Evolutionary conservation across 2,329 filamentous ascomycete genomes (phyloP).

Genomic region (Talaromyces sp.): DNA sequence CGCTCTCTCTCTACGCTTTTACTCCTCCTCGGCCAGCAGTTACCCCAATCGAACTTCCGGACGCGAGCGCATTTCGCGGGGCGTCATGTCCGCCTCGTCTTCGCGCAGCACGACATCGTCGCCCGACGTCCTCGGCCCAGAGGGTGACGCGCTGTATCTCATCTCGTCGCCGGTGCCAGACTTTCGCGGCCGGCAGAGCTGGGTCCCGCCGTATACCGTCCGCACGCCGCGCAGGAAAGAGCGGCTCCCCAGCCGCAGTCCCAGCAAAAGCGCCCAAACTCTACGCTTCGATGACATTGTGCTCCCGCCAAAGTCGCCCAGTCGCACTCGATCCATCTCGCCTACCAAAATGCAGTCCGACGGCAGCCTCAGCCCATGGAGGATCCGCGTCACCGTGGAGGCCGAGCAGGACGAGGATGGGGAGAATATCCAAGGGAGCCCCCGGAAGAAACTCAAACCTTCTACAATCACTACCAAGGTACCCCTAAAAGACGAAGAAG

Average conservation of each 20-base stretch:
- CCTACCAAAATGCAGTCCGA: conserved; percentile 33
- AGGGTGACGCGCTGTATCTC: conserved; percentile 37
- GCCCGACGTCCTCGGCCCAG: conserved; percentile 37
- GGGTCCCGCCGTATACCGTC: conserved; percentile 32
- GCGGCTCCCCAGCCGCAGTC: conserved; percentile 28
- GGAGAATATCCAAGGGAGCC: conserved; percentile 21
- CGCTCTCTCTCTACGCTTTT: neutral
- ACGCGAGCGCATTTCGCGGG: neutral
- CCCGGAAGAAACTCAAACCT: conserved; percentile 25
- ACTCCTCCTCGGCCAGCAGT: neutral
- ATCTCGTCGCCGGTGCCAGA: conserved; percentile 38
- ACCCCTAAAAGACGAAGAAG: conserved; percentile 35
- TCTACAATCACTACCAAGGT: conserved; percentile 35
- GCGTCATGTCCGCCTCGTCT: conserved; percentile 20
- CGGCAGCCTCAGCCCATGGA: conserved; percentile 42
- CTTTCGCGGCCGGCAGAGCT: conserved; percentile 32
- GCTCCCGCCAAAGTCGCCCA: conserved; percentile 32
- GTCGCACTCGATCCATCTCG: conserved; percentile 26
- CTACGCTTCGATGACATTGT: conserved; percentile 38
- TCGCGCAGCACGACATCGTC: conserved; percentile 35
- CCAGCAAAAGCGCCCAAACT: conserved; percentile 32
- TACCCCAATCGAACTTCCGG: neutral
- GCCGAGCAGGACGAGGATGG: conserved; percentile 40
- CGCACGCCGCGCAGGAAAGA: conserved; percentile 30
- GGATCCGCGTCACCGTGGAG: conserved; percentile 44